Evolutionary conservation across 1,284 basidiomycete species (phyloP).

Genomic region (Takashimella tepidaria): DNA sequence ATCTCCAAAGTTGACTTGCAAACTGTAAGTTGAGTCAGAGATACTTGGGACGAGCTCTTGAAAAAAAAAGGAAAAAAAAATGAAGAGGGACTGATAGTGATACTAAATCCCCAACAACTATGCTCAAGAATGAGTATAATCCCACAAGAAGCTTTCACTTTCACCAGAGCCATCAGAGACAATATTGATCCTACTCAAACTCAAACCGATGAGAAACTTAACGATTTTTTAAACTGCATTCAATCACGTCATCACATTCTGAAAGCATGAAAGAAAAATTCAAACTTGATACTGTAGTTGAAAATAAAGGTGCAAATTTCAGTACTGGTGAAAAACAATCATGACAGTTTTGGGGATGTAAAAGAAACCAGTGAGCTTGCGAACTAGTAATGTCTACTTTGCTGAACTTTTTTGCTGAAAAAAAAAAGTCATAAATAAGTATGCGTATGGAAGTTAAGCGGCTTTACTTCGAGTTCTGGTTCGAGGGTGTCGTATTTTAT

Average conservation of each 20-base stretch:
- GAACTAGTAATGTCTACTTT: too few relatives aligned
- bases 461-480: slow-evolving; percentile 68
- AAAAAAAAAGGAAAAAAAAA: too few relatives aligned
- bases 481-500: slow-evolving; percentile 62
- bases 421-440: too few relatives aligned
- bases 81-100: neutral
- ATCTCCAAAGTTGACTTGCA: slow-evolving; percentile 57
- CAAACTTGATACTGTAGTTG: slow-evolving; percentile 53
- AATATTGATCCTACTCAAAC: slow-evolving; percentile 52
- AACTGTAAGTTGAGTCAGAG: slow-evolving; percentile 30
- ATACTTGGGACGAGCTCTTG: too few relatives aligned
- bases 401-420: too few relatives aligned
- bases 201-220: slow-evolving; percentile 53
- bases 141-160: slow-evolving; percentile 43
- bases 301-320: slow-evolving; percentile 31
- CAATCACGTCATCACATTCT: slow-evolving; percentile 35
- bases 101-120: slow-evolving; percentile 38
- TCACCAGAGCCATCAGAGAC: slow-evolving; percentile 40
- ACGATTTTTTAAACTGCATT: slow-evolving; percentile 51
- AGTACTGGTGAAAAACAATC: slow-evolving; percentile 54
- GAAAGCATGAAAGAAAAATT: slow-evolving; percentile 39
- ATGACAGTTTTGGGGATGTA: too few relatives aligned
- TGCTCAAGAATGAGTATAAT: slow-evolving; percentile 62
- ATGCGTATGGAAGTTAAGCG: slow-evolving; percentile 45
- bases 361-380: too few relatives aligned